Evolutionary conservation across 352 stramenopile species (phyloP).

Genomic region (Phytophthora boehmeriae): DNA sequence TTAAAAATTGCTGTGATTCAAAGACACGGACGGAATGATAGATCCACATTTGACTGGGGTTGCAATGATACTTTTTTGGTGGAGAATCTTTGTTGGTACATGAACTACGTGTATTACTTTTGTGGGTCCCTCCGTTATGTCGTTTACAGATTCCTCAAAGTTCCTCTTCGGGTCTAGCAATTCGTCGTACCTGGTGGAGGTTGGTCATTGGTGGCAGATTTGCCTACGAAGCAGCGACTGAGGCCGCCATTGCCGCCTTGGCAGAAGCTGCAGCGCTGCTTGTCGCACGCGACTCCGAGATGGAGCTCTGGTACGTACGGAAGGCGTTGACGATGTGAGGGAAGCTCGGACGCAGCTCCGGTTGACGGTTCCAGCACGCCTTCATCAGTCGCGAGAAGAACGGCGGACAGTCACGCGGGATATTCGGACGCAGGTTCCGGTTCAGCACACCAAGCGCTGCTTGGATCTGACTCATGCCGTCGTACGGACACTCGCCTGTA

Average conservation of each 20-base stretch:
- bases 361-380: slow-evolving; percentile 74
- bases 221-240: slow-evolving; percentile 41
- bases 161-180: no score
- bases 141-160: not conserved
- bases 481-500: slow-evolving; percentile 85
- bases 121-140: not conserved
- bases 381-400: slow-evolving; percentile 80
- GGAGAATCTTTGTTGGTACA: not conserved
- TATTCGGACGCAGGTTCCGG: slow-evolving; percentile 69
- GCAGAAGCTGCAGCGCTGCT: slow-evolving; percentile 41
- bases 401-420: slow-evolving; percentile 63
- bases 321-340: slow-evolving; percentile 75
- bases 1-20: no score
- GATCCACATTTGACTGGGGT: not conserved
- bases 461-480: slow-evolving; percentile 87
- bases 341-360: slow-evolving; percentile 69
- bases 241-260: slow-evolving; percentile 50
- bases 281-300: slow-evolving; percentile 51
- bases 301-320: slow-evolving; percentile 56
- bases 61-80: not conserved
- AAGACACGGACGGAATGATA: no score
- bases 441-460: slow-evolving; percentile 72
- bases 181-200: no score
- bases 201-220: not conserved
- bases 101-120: slow-evolving; percentile 1